Base-by-base conservation (phyloP, 371 early-diverging fungal species). In the Mortierella sp. region DNA sequence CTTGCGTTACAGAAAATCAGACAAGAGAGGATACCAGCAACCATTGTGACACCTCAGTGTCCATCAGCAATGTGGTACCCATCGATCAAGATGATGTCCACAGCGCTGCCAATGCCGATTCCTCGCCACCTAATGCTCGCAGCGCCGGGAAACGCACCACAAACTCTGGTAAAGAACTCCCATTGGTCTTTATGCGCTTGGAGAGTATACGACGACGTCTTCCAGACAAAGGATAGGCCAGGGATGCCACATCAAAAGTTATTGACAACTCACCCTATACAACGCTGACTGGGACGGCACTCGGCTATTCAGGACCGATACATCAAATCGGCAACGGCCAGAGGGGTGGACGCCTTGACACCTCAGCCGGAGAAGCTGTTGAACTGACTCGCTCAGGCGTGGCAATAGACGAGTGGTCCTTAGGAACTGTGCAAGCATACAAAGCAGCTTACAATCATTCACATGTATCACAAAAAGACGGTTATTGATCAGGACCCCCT, bases 11-110 rank as follows among this genome's bases (percentile, higher is more conserved):
- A 68, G 21, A 27, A 44, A 6, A n/a, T 68, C 6, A 26, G 27
- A 1, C 56, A 51, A 39, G 42, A 60, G 47, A n/a, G 15, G 21
- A 15, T 47, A 4, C 6, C 23, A 15, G 63, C 70, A 4, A 70
- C 62, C 9, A 7, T 70, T n/a, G 53, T 62, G 11, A 53, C 63
- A 2, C 70, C 63, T 0, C 34, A 19, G 14, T 70, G 70, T 58
- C 63, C 62, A 7, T 56, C 57, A 17, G 62, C 70, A 7, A 14
- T 31, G 2, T 70, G 63, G 70, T 57, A 23, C 55, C 63, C 59
- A 6, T 42, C 58, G 27, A 39, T 63, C 9, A 27, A 78, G 79
- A 76, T 9, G 48, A 60, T 60, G 67, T n/a, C 54, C 15, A 31
- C 39, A 14, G 14, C 52, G 4, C 2, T 23, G 0, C 59, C 66